Evolutionary conservation across 1,139 yeast genomes (phyloP).

Genomic region (Pichia sp.): DNA sequence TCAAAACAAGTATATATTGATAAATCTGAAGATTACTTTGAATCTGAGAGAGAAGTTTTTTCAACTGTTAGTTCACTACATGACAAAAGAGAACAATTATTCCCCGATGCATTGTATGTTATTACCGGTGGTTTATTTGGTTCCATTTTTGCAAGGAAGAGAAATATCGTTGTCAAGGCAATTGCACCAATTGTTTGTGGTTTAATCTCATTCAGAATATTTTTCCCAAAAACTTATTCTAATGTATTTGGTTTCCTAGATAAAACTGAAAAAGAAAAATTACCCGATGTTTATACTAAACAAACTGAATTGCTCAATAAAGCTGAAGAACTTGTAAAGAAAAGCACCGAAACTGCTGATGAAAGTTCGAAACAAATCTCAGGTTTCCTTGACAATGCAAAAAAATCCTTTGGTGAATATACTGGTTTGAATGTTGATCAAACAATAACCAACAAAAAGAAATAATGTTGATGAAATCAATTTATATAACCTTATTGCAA

Average conservation of each 20-base stretch:
- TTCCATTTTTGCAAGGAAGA: conserved; percentile 68
- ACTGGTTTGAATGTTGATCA: conserved; percentile 69
- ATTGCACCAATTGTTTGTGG: conserved; percentile 65
- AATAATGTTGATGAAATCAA: conserved; percentile 7
- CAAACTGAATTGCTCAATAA: conserved; percentile 47
- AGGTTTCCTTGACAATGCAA: conserved; percentile 38
- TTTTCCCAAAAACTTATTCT: conserved; percentile 69
- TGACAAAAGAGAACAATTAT: conserved; percentile 62
- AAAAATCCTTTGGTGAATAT: conserved; percentile 46
- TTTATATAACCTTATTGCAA: background rate
- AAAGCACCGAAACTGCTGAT: conserved; percentile 39
- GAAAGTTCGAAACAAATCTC: conserved; percentile 32
- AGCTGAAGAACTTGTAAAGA: conserved; percentile 42
- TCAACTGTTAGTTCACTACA: conserved; percentile 64
- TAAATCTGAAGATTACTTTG: conserved; percentile 33
- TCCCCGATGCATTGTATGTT: conserved; percentile 71
- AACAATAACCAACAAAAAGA: conserved; percentile 50
- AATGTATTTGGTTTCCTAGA: conserved; percentile 61
- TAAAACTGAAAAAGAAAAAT: conserved; percentile 55
- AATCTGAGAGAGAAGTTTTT: conserved; percentile 61
- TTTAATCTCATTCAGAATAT: conserved; percentile 59
- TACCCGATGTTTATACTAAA: conserved; percentile 62
- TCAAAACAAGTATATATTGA: conserved; percentile 37
- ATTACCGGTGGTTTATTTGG: conserved; percentile 76
- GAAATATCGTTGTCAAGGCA: conserved; percentile 52